Conservation (phyloP, 805 yeast genomes). For the Schizosaccharomyces japonicus region DNA sequence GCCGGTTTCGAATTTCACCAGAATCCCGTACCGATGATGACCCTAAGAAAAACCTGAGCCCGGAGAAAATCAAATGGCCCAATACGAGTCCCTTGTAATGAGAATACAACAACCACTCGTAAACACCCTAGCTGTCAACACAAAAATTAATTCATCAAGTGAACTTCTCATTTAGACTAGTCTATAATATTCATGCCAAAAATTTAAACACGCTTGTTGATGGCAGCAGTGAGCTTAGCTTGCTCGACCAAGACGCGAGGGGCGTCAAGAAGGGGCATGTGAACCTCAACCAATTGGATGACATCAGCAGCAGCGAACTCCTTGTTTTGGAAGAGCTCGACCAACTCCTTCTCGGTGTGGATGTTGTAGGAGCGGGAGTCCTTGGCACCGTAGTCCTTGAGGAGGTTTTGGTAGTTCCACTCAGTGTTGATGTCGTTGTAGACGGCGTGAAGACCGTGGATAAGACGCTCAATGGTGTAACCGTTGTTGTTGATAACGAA, state of each 20-base stretch:
- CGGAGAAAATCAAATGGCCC: no score
- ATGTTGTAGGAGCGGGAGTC: conserved; percentile 12
- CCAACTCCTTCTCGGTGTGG: conserved; percentile 10
- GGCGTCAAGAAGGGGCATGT: conserved; percentile 33
- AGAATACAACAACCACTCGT: no score
- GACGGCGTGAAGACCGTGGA: conserved; percentile 48
- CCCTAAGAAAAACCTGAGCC: no score
- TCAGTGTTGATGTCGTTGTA: conserved; percentile 46
- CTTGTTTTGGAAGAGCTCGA: conserved; percentile 17
- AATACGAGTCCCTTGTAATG: no score
- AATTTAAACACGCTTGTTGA: no score
- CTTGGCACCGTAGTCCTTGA: conserved; percentile 36
- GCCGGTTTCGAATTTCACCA: no score
- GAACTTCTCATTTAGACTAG: no score
- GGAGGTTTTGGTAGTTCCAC: conserved; percentile 61
- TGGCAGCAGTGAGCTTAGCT: conserved; percentile 13
- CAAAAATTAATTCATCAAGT: no score
- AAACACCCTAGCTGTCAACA: no score
- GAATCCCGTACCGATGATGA: no score
- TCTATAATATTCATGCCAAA: no score
- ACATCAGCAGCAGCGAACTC: conserved; percentile 16
- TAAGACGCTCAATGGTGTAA: conserved; percentile 71
- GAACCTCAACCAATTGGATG: conserved; percentile 35
- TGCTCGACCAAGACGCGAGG: conserved; percentile 31
- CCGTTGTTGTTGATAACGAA: conserved; percentile 67